Conservation (phyloP, 169 alveolate species). For the Theileria sp. region DNA sequence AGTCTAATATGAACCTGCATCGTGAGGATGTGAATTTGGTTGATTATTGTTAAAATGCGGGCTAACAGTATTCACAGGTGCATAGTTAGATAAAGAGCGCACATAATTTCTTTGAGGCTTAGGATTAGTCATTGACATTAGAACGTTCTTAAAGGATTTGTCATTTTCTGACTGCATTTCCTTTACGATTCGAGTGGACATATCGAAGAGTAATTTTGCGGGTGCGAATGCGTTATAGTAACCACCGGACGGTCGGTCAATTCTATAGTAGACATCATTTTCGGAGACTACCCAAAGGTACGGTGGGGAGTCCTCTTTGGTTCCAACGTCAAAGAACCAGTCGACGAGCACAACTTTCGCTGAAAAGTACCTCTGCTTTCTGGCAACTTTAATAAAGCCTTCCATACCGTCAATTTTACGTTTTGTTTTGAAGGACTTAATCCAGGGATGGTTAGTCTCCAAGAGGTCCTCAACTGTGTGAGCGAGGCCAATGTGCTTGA, state of each 20-base stretch:
- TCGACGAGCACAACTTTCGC: slow-evolving; percentile 34
- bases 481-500: slow-evolving; percentile 21
- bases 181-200: slow-evolving; percentile 41
- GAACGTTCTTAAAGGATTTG: slow-evolving; percentile 12
- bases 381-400: slow-evolving; percentile 13
- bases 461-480: slow-evolving; percentile 18
- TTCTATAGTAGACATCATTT: slow-evolving; percentile 53
- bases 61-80: neutral
- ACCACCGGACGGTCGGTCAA: slow-evolving; percentile 50
- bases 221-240: slow-evolving; percentile 22
- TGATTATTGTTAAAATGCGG: neutral
- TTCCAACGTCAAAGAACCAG: slow-evolving; percentile 49
- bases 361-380: slow-evolving; percentile 15
- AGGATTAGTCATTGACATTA: slow-evolving; percentile 3
- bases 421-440: neutral
- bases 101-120: neutral
- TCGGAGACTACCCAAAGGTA: slow-evolving; percentile 36
- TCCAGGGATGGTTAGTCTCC: slow-evolving; percentile 29
- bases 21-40: neutral
- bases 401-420: neutral
- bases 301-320: slow-evolving; percentile 15
- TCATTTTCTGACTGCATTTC: slow-evolving; percentile 25
- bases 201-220: slow-evolving; percentile 14
- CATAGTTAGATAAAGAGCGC: neutral
- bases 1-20: neutral